Conservation (phyloP, 2,329 filamentous ascomycete genomes). For the Colletotrichum gloeosporioides region DNA sequence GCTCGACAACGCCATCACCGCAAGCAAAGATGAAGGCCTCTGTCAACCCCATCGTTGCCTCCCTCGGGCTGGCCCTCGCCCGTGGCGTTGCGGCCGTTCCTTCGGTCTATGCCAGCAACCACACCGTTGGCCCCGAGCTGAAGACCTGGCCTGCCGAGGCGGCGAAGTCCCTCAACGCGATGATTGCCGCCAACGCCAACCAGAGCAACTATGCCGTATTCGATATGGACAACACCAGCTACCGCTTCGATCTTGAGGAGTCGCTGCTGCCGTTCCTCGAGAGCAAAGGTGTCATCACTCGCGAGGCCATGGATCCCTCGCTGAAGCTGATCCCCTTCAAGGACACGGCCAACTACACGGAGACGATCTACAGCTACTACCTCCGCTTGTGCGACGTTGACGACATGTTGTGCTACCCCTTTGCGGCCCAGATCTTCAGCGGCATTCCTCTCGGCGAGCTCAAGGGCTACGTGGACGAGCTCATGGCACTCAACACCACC, state of each 20-base stretch:
- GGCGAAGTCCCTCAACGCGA: conserved; percentile 37
- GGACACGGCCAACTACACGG: conserved; percentile 40
- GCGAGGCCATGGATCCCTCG: conserved; percentile 43
- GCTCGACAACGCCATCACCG: background rate
- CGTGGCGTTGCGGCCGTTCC: conserved; percentile 7
- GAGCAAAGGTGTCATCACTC: conserved; percentile 42
- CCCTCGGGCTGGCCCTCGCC: conserved; percentile 13
- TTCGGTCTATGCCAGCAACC: conserved; percentile 4
- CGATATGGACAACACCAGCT: conserved; percentile 53
- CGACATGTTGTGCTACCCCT: conserved; percentile 47
- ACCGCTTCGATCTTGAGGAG: conserved; percentile 47
- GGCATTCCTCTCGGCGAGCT: conserved; percentile 49
- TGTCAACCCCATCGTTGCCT: conserved; percentile 5
- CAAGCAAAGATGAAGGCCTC: conserved; percentile 7
- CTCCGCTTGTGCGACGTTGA: conserved; percentile 46
- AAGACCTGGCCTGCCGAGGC: conserved; percentile 42
- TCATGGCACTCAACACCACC: conserved; percentile 46
- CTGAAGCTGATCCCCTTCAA: conserved; percentile 47
- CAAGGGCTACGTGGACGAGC: conserved; percentile 51
- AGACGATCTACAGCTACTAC: conserved; percentile 52
- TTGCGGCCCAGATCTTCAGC: conserved; percentile 45
- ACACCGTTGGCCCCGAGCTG: conserved; percentile 22
- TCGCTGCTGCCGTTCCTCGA: conserved; percentile 48
- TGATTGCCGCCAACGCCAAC: conserved; percentile 44
- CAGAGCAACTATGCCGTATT: conserved; percentile 43